Percentiles rank a stretch among this genome's conserved stretches.
phyloP scores from a whole-genome alignment of 345 rosid species.

The Rhodamnia rubescens region DNA sequence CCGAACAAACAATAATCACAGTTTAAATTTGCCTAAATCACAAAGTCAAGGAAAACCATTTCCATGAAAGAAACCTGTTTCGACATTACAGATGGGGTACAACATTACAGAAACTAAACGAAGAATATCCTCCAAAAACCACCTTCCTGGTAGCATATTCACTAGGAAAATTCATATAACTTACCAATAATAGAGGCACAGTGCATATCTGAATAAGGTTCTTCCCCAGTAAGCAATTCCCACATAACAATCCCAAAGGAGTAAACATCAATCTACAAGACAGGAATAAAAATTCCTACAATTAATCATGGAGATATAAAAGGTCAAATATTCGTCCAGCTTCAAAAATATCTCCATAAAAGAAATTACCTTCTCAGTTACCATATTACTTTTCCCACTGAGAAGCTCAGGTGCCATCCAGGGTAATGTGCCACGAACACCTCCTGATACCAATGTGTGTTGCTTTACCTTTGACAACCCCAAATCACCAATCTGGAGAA shows the following conservation, averaged over 20 bases:
- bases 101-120: background rate
- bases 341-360: background rate
- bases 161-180: background rate
- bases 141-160: background rate
- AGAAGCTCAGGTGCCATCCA: constrained; percentile 99
- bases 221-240: constrained; percentile 95
- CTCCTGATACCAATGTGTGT: constrained; percentile 90
- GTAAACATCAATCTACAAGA: constrained; percentile 83
- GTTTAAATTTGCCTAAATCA: background rate
- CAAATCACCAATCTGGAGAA: constrained; percentile 81
- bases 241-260: constrained; percentile 98
- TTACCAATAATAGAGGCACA: constrained; percentile 96
- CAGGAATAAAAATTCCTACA: background rate
- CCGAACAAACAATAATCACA: background rate
- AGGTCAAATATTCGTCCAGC: background rate
- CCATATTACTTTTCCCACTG: constrained; percentile 97
- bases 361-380: constrained; percentile 75
- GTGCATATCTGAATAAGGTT: constrained; percentile 89
- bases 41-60: background rate
- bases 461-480: constrained; percentile 95
- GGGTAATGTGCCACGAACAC: constrained; percentile 97
- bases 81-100: background rate
- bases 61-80: background rate
- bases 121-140: background rate
- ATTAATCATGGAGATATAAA: background rate